Base-by-base conservation (phyloP, 2,329 filamentous ascomycete species). In the Cadophora malorum region DNA sequence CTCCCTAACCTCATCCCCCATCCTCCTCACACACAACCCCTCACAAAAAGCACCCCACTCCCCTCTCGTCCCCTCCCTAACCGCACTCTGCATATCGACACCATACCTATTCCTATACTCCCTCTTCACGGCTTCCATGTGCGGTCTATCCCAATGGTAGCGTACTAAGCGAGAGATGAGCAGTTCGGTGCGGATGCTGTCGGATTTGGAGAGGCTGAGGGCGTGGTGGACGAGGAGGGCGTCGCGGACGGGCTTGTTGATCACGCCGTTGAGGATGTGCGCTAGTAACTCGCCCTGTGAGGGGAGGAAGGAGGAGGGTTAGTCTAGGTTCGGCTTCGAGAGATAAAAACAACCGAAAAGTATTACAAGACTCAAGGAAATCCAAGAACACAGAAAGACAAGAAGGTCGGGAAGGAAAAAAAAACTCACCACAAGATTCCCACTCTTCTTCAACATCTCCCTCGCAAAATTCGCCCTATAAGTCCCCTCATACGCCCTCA, bases 261-360 rank as follows among this genome's bases (percentile, higher is more conserved):
- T 97, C 67, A 97, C 90, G 75, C 96, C 96, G 81, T 98, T 97
- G 76, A 99, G 90, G 74, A 98, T 93, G 80, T 98, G 96, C 0
- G 94, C 93, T 47, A 98, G 88, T 23, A 97, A 89, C 82, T 99
- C 96, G 71, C 96, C 96, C 94, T 97, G 33, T 35, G 35, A 7
- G 2, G 73, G 8, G 16, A n/a, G 47, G 19, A 19, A 7, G 45
- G 45, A 49, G 45, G 4, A 9, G 2, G 41, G 12, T 47, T 47
- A n/a, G 41, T 19, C 16, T 47, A 14, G 41, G 28, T 28, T 28
- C 28, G 28, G n/a, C n/a, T n/a, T n/a, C n/a, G n/a, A n/a, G n/a
- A n/a, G n/a, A n/a, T n/a, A n/a, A n/a, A n/a, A n/a, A n/a, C n/a
- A n/a, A n/a, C n/a, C n/a, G n/a, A n/a, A n/a, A n/a, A n/a, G n/a